phyloP scores from a whole-genome alignment of 164 flowering plant species.

The Taxillus chinensis region DNA sequence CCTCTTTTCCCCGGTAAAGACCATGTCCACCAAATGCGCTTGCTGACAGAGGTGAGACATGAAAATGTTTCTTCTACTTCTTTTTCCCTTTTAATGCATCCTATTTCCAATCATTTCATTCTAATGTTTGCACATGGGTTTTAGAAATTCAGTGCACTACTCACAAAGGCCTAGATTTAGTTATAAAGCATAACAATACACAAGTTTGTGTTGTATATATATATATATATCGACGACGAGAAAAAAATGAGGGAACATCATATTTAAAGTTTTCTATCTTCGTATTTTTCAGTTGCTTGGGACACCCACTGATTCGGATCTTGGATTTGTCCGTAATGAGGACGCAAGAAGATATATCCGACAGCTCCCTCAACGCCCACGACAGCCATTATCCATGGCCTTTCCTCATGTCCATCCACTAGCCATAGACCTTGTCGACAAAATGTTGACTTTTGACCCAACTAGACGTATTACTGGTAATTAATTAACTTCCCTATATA shows the following conservation, averaged over 20 bases:
- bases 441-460: constrained; percentile 90
- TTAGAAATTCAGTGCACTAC: too few relatives aligned
- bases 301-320: constrained; percentile 80
- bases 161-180: too few relatives aligned
- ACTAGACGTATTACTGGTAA: constrained; percentile 77
- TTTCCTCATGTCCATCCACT: constrained; percentile 72
- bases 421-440: constrained; percentile 85
- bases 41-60: constrained; percentile 66
- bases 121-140: too few relatives aligned
- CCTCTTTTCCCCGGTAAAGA: constrained; percentile 89
- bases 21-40: constrained; percentile 86
- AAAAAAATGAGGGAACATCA: too few relatives aligned
- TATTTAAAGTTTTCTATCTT: too few relatives aligned
- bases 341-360: constrained; percentile 66
- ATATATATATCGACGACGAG: too few relatives aligned
- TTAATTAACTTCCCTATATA: background rate
- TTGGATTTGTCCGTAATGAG: constrained; percentile 61
- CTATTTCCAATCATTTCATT: too few relatives aligned
- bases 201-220: too few relatives aligned
- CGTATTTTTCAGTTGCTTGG: constrained; percentile 59
- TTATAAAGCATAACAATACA: too few relatives aligned
- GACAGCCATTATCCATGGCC: constrained; percentile 35
- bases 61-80: too few relatives aligned
- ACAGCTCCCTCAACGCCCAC: constrained; percentile 54
- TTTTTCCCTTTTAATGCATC: too few relatives aligned